Conservation (phyloP, 495 filamentous ascomycete species). For the Hapsidospora chrysogenum region DNA sequence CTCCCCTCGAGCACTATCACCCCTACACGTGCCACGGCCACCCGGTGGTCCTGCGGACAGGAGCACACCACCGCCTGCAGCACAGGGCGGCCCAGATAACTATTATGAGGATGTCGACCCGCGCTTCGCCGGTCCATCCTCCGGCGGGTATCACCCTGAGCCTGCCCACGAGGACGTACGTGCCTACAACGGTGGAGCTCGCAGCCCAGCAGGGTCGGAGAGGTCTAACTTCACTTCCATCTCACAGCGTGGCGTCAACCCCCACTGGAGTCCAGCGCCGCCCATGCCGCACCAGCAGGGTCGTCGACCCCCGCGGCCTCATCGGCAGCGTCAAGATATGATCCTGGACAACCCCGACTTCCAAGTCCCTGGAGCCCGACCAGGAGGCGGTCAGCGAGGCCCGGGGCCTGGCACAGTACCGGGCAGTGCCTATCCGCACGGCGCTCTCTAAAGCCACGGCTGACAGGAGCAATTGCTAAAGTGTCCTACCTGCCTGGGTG, state of each 20-base stretch:
- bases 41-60: conserved; percentile 23
- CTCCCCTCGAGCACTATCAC: conserved; percentile 19
- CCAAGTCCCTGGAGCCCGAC: conserved; percentile 27
- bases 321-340: conserved; percentile 34
- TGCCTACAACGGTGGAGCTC: conserved; percentile 30
- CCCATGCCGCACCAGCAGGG: conserved; percentile 17
- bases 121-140: conserved; percentile 40
- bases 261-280: conserved; percentile 49
- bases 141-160: conserved; percentile 14
- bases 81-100: conserved; percentile 14
- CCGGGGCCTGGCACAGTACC: conserved; percentile 11
- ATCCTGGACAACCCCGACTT: conserved; percentile 66
- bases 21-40: conserved; percentile 14
- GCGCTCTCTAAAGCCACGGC: too few relatives aligned
- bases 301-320: conserved; percentile 16
- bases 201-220: conserved; percentile 63
- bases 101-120: conserved; percentile 96
- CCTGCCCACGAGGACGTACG: conserved; percentile 43
- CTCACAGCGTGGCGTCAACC: conserved; percentile 72
- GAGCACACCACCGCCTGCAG: conserved; percentile 17
- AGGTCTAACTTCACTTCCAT: conserved; percentile 71
- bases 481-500: too few relatives aligned
- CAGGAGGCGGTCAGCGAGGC: not conserved
- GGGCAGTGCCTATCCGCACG: conserved; percentile 22
- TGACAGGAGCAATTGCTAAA: too few relatives aligned